phyloP scores from a whole-genome alignment of 768 basidiomycete species.

The Lactarius hatsudake region DNA sequence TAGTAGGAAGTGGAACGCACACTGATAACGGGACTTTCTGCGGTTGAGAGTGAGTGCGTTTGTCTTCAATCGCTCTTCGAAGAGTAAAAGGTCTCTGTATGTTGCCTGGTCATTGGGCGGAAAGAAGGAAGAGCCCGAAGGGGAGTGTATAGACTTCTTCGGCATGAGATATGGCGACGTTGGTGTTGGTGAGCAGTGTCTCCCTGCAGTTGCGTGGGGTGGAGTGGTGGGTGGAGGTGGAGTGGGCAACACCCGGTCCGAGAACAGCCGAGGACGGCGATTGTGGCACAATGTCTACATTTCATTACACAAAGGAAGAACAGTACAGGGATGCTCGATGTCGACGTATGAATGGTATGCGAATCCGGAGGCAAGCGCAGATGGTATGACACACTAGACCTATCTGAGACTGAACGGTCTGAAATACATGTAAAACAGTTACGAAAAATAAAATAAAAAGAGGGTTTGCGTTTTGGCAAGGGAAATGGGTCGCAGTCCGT shows the following conservation, averaged over 20 bases:
- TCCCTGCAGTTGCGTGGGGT: background rate
- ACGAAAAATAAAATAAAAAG: slow-evolving; percentile 19
- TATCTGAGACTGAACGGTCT: background rate
- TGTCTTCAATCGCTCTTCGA: slow-evolving; percentile 95
- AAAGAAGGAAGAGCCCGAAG: slow-evolving; percentile 41
- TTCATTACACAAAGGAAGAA: slow-evolving; percentile 10
- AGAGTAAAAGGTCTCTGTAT: slow-evolving; percentile 83
- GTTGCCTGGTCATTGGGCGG: slow-evolving; percentile 77
- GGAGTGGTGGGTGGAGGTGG: too few species aligned
- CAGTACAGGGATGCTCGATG: background rate
- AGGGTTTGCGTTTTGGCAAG: slow-evolving; percentile 7
- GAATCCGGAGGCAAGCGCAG: background rate
- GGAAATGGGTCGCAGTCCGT: background rate
- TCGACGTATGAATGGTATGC: slow-evolving; percentile 7
- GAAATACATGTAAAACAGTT: slow-evolving; percentile 19
- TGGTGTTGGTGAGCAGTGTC: background rate
- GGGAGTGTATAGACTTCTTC: slow-evolving; percentile 33
- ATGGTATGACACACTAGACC: background rate
- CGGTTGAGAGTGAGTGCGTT: slow-evolving; percentile 80
- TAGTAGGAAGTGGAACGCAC: slow-evolving; percentile 43
- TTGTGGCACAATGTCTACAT: background rate
- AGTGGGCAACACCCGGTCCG: background rate
- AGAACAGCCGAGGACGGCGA: background rate
- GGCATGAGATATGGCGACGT: slow-evolving; percentile 30
- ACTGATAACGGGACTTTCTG: slow-evolving; percentile 78